Percentiles rank a stretch among this genome's conserved stretches.
Conservation (phyloP, 768 basidiomycete genomes). For the Glaciozyma martinii region DNA sequence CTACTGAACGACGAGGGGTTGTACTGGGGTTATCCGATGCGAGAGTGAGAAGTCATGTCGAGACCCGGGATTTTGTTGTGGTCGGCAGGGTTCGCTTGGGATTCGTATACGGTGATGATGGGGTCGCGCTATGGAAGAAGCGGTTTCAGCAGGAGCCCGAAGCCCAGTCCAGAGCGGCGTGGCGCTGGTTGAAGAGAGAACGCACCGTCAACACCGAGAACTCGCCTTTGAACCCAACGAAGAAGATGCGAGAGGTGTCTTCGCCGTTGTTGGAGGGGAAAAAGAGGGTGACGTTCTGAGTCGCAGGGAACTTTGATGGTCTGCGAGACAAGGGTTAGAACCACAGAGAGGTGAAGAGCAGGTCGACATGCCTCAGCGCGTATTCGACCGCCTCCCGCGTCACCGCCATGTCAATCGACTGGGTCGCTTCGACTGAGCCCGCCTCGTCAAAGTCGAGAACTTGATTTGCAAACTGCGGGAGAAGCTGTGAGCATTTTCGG, state of each 20-base stretch:
- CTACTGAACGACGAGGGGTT: neutral
- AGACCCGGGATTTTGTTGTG: conserved; percentile 34
- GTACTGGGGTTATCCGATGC: conserved; percentile 8
- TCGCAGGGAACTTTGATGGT: conserved; percentile 40
- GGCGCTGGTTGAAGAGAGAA: too few relatives aligned
- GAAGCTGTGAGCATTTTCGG: neutral
- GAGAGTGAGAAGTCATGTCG: conserved; percentile 7
- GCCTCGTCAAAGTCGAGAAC: conserved; percentile 37
- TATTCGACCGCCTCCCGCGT: conserved; percentile 40
- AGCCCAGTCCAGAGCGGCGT: too few relatives aligned
- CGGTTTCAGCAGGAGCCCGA: neutral
- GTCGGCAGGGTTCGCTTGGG: conserved; percentile 42
- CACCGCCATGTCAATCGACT: conserved; percentile 35
- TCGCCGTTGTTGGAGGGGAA: conserved; percentile 42
- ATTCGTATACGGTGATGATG: conserved; percentile 42
- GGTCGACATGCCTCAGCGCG: conserved; percentile 38
- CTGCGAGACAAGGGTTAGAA: conserved; percentile 20
- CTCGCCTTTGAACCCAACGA: conserved; percentile 42
- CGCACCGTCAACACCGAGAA: conserved; percentile 21
- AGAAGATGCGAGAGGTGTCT: conserved; percentile 41
- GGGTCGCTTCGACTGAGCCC: conserved; percentile 21
- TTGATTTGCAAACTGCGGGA: conserved; percentile 25
- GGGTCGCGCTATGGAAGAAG: conserved; percentile 36
- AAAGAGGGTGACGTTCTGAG: conserved; percentile 39
- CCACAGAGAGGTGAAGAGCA: neutral